Base-by-base conservation (phyloP, 208 protist genomes). In the Leishmania gerbilli region DNA sequence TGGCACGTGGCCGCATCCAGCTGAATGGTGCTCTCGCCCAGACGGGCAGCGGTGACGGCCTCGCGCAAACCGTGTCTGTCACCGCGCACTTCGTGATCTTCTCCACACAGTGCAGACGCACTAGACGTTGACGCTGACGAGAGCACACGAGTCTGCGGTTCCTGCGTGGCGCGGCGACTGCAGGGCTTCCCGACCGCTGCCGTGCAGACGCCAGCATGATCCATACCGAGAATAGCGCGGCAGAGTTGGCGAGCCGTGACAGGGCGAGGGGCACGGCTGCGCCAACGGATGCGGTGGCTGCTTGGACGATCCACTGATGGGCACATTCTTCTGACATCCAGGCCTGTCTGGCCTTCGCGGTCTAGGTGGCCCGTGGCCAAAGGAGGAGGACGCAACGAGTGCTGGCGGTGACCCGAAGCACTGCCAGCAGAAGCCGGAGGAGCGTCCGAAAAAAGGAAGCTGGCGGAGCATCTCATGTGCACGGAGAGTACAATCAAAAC, bases 1-100 rank as follows among this genome's bases (percentile, higher is more conserved):
- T 84, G 84, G 79, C 91, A 92, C 49, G 84, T 62, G 3, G 71
- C 51, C 7, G 88, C 84, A 65, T 94, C 91, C 1, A 94, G 49
- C 0, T 86, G 42, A 11, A 92, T 74, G 45, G 89, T 85, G 76
- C 81, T 79, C 42, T 88, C 91, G 56, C 91, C 84, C 1, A 92
- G 37, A 11, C 90, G 88, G 8, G 77, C 31, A 4, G 82, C 75
- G 34, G 2, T 34, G 40, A 55, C 77, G 2, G 21, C 55, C 1
- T 72, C 51, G 7, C 37, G 56, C 55, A 67, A 31, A 31, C 13
- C 24, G 40, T 51, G 2, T 34, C 37, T 7, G 9, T 34, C 37
- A 13, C 40, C 56, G 5, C 74, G 2, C n/a, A 58, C 72, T n/a
- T 40, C 1, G n/a, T 37, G 3, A 1, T 19, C 51, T 45, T 15